A percentile compares a stretch with the other conserved stretches of the same genome.
phyloP scores from a whole-genome alignment of 495 filamentous ascomycete genomes.

The Lophium mytilinum region DNA sequence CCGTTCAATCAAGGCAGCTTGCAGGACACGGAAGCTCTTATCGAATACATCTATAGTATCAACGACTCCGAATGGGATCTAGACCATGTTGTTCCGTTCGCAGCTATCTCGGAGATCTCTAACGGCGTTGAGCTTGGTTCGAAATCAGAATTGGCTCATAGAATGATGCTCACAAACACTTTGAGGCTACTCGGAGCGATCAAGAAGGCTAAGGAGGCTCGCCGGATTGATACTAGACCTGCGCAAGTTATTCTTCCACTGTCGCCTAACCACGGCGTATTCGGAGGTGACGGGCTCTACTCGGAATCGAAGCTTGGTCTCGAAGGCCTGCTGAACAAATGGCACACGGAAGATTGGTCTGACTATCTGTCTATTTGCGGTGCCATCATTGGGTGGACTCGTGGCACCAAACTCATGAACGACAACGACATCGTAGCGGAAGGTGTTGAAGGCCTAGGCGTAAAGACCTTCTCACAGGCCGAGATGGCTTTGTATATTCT shows the following conservation, averaged over 20 bases:
- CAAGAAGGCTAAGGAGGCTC: conserved; percentile 75
- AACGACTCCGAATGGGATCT: conserved; percentile 96
- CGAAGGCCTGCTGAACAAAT: conserved; percentile 94
- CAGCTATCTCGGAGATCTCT: conserved; percentile 89
- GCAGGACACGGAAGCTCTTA: conserved; percentile 82
- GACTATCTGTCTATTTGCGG: conserved; percentile 96
- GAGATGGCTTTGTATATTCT: conserved; percentile 98
- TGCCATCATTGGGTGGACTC: conserved; percentile 96
- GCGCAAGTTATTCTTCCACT: conserved; percentile 90
- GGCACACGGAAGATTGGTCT: conserved; percentile 92
- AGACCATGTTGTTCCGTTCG: conserved; percentile 89
- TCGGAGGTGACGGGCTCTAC: conserved; percentile 93
- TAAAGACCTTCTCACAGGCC: conserved; percentile 95
- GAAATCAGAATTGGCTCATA: conserved; percentile 91
- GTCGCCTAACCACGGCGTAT: conserved; percentile 94
- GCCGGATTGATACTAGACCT: conserved; percentile 82
- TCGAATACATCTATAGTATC: conserved; percentile 89
- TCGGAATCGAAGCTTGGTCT: conserved; percentile 95
- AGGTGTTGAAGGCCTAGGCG: conserved; percentile 85
- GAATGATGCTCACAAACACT: conserved; percentile 96
- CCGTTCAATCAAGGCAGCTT: conserved; percentile 97
- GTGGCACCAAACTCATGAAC: conserved; percentile 92
- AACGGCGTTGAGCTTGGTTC: conserved; percentile 96
- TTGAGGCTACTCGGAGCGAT: conserved; percentile 79
- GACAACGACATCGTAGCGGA: conserved; percentile 95